phyloP scores from a whole-genome alignment of 345 rosid species.

The Sonneratia alba region DNA sequence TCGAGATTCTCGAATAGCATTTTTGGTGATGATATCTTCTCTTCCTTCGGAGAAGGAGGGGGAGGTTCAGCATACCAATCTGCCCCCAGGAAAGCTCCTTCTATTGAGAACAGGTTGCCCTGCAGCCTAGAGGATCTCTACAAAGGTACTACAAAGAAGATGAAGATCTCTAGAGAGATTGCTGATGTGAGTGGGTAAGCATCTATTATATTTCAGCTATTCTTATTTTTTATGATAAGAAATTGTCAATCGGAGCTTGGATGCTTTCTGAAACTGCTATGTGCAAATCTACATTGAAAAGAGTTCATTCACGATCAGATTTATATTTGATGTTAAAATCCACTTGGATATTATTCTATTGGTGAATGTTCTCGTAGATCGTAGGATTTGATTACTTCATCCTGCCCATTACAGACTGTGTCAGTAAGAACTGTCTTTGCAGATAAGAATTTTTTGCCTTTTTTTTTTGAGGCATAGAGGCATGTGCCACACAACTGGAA shows the following conservation, averaged over 20 bases:
- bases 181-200: constrained; percentile 62
- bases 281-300: no score
- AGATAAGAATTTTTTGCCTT: no score
- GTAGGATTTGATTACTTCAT: no score
- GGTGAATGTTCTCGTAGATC: no score
- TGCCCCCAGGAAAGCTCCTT: constrained; percentile 41
- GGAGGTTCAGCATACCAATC: constrained; percentile 3
- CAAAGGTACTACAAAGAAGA: constrained; percentile 67
- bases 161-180: constrained; percentile 82
- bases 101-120: constrained; percentile 50
- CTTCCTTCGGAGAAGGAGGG: constrained; percentile 39
- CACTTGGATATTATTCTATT: no score
- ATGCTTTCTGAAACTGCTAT: no score
- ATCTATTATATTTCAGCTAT: neutral
- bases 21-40: constrained; percentile 61
- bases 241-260: no score
- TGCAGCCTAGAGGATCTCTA: constrained; percentile 74
- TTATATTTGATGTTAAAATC: no score
- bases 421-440: no score
- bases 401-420: no score
- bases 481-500: neutral
- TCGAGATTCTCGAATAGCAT: constrained; percentile 42
- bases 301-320: no score
- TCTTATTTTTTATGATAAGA: neutral
- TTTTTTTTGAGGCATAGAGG: no score